Evolutionary conservation across 306 rosid species (phyloP), one percentile per base, ranked within the genome.

Genomic region (Crataegus laevigata): DNA sequence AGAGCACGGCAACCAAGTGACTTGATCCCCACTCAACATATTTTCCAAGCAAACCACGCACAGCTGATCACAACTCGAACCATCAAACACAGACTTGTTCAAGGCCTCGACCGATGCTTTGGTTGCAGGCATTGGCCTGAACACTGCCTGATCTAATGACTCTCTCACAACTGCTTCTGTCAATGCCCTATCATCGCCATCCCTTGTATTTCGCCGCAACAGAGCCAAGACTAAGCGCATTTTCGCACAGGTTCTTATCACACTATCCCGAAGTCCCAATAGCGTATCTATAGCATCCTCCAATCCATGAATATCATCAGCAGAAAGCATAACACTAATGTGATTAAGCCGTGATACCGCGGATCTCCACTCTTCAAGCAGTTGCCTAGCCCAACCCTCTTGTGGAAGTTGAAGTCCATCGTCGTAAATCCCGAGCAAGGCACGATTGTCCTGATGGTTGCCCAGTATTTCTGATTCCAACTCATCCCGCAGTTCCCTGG

Each of bases 1-100:
- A 3, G 42, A 66, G 65, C 79, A 75, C 6, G 79, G 79, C 66
- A 66, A 17, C 1, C 79, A 34, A 65, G 17, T 66, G 34, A 64
- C 34, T 6, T 34, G 30, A 25, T 59, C 64, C 50, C 57, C 65
- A 51, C 30, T 36, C 57, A n/a, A 8, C 40, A 66, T 25, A 24
- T 75, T 62, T 28, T 66, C 73, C 43, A 15, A 8, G 66, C 79
- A 60, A 13, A 60, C 34, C 72, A 51, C 64, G 65, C 26, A 62
- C 6, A 4, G 17, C 11, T 57, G 26, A 21, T 60, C 18, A 17
- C 22, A 22, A 55, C 61, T 5, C 6, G 36, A 38, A 18, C 32
- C 26, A 34, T 14, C 38, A 21, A n/a, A 26, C 54, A 10, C 5
- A 28, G 54, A 52, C 72, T 9, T 52, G 57, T 66, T 65, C 73